phyloP scores from a whole-genome alignment of 2,329 filamentous ascomycete species.

The Fusarium humuli region DNA sequence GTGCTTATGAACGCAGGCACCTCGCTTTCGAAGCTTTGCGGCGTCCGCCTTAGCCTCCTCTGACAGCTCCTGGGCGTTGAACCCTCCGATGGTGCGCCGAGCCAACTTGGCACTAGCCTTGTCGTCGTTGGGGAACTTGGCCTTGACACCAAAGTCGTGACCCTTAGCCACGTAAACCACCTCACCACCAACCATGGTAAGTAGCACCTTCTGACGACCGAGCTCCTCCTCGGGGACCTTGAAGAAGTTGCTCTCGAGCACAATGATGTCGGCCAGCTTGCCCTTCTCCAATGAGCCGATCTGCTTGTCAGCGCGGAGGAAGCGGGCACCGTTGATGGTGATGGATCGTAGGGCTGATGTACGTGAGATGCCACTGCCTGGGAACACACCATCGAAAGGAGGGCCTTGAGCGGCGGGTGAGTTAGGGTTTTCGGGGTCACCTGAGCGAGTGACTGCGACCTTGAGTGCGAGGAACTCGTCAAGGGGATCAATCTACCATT shows the following conservation, averaged over 20 bases:
- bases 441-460: conserved; percentile 43
- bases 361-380: conserved; percentile 41
- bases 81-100: conserved; percentile 37
- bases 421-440: conserved; percentile 44
- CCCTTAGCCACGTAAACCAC: conserved; percentile 44
- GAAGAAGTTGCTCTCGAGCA: conserved; percentile 45
- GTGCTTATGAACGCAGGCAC: conserved; percentile 36
- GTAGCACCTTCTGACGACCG: conserved; percentile 41
- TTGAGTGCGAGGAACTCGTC: conserved; percentile 47
- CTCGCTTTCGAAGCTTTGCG: conserved; percentile 35
- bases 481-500: conserved; percentile 44
- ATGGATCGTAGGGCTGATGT: conserved; percentile 38
- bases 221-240: conserved; percentile 42
- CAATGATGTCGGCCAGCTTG: conserved; percentile 45
- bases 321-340: conserved; percentile 41
- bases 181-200: conserved; percentile 47
- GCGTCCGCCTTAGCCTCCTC: conserved; percentile 15
- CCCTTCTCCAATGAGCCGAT: conserved; percentile 45
- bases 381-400: conserved; percentile 37
- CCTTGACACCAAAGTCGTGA: conserved; percentile 37
- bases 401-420: conserved; percentile 40
- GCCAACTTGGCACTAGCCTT: conserved; percentile 23
- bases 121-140: conserved; percentile 45
- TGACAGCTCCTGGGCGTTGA: conserved; percentile 26
- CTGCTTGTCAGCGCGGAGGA: conserved; percentile 42